Percentiles rank a stretch among this genome's conserved stretches.
phyloP scores from a whole-genome alignment of 345 rosid species.

The Eucalyptus rudis region DNA sequence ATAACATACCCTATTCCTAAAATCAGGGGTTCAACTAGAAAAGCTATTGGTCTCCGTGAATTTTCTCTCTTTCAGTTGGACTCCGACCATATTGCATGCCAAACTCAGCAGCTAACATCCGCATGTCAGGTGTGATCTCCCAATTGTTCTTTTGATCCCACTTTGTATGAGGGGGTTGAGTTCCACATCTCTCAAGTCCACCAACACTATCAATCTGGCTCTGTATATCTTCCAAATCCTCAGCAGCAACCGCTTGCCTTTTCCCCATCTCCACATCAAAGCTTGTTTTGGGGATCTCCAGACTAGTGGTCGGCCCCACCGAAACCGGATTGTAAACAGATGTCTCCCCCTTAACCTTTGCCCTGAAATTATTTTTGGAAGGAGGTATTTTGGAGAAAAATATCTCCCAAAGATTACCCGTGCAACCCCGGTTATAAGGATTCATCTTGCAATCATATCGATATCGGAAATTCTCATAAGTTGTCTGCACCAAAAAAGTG shows the following conservation, averaged over 20 bases:
- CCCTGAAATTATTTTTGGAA: conserved; percentile 50
- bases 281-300: conserved; percentile 26
- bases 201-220: conserved; percentile 38
- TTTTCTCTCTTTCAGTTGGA: conserved; percentile 3
- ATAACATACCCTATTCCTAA: background rate
- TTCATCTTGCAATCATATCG: conserved; percentile 56
- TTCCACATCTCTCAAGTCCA: conserved; percentile 40
- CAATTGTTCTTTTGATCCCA: conserved; percentile 22
- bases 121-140: conserved; percentile 31
- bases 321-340: conserved; percentile 14
- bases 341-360: conserved; percentile 21
- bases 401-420: conserved; percentile 19
- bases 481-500: conserved; percentile 44
- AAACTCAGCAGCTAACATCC: conserved; percentile 26
- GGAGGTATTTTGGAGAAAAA: conserved; percentile 42
- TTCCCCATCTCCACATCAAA: conserved; percentile 34
- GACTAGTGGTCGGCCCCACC: conserved; percentile 13
- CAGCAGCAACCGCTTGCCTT: conserved; percentile 44
- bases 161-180: conserved; percentile 20
- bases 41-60: conserved; percentile 1
- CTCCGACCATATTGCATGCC: conserved; percentile 17
- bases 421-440: conserved; percentile 50
- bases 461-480: conserved; percentile 38
- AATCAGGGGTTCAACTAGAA: background rate
- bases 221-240: conserved; percentile 48